Percentiles rank a stretch among this genome's conserved stretches.
phyloP scores from a whole-genome alignment of 108 stramenopile genomes.

The Skeletonema tropicum region DNA sequence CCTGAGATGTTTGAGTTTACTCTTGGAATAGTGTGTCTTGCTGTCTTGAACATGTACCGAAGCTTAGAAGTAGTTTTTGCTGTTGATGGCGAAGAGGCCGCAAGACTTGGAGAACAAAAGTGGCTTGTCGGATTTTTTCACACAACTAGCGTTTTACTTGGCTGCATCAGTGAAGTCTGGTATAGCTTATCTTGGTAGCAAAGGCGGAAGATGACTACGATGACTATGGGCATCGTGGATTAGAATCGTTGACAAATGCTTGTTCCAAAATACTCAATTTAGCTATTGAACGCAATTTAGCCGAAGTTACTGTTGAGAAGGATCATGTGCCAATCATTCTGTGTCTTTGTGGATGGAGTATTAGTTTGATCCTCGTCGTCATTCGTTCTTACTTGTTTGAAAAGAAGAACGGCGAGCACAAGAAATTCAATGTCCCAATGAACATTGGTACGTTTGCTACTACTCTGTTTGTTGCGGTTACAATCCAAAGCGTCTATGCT shows the following conservation, averaged over 20 bases:
- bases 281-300: not conserved
- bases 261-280: not conserved
- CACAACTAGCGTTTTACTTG: constrained; percentile 7
- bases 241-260: constrained; percentile 1
- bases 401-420: constrained; percentile 42
- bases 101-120: constrained; percentile 12
- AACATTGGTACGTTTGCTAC: not conserved
- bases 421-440: constrained; percentile 37
- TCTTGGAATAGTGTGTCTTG: not conserved
- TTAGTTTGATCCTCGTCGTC: not conserved
- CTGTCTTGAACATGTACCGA: constrained; percentile 7
- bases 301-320: not conserved
- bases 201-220: not conserved
- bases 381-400: constrained; percentile 26
- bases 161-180: constrained; percentile 33
- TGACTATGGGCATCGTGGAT: not conserved
- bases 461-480: not conserved
- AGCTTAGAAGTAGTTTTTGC: constrained; percentile 27
- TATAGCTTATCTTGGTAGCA: constrained; percentile 21
- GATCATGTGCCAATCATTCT: constrained; percentile 27
- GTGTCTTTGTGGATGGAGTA: constrained; percentile 7
- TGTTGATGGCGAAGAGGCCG: constrained; percentile 29
- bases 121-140: not conserved
- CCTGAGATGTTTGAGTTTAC: constrained; percentile 44
- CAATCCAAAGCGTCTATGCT: too few species aligned